Evolutionary conservation across 2,329 filamentous ascomycete genomes (phyloP), one percentile per base, ranked within the genome.

Genomic region (Aspergillus glaucus): DNA sequence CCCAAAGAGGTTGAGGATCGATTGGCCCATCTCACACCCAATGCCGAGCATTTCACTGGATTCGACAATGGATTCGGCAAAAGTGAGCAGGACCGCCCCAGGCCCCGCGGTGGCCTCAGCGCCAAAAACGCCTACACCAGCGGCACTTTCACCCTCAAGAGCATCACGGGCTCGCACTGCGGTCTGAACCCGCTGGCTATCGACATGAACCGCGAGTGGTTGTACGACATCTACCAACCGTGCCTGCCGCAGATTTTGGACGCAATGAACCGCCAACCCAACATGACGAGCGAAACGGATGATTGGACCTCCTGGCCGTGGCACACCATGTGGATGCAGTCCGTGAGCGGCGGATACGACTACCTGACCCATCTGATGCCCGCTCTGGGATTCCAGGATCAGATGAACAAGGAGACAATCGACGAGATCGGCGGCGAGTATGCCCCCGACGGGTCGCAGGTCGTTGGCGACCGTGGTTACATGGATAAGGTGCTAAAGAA

Each of bases 141-240:
- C 0, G 63, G 65, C 3, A 75, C 73, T 0, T 75, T 74, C 32
- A 75, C 73, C 0, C 59, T 74, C 24, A 75, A 75, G 55, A 74
- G 70, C 46, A 47, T 75, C 12, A 61, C 64, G 0, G 72, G 66
- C 4, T 70, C 69, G 7, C 48, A 75, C 6, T 76, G 73, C 41
- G 73, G 73, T 4, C 54, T 74, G n/a, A 62, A 62, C 0, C 72
- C 73, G 0, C 51, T 75, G 9, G 62, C 73, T 2, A 67, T 63
- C 2, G 72, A 75, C 34, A 72, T 72, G 48, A 74, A 75, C 30
- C 60, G 64, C 15, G 73, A 75, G 49, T 68, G 66, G 45, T 54
- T 62, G 3, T 62, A 73, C 21, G 66, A 74, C 45, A 59, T 74
- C 19, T 75, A 75, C 50, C 70, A 75, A 39, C 73, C 73, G 0